Evolutionary conservation across 2,329 filamentous ascomycete genomes (phyloP).

Genomic region (Clonostachys chloroleuca): DNA sequence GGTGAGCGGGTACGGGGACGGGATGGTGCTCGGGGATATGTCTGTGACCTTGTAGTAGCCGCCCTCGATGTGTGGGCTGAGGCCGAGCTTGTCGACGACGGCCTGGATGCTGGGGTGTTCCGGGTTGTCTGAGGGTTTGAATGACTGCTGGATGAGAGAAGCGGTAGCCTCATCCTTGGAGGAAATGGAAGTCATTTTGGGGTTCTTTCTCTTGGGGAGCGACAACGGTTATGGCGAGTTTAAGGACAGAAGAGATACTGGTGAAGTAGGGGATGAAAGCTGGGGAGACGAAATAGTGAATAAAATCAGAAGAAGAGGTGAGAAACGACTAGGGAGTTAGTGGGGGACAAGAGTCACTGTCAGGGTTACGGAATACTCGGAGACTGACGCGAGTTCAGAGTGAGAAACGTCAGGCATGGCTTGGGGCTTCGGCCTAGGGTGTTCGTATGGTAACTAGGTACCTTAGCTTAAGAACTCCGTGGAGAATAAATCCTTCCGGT

Average conservation of each 20-base stretch:
- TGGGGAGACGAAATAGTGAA: not conserved
- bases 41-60: slow-evolving; percentile 63
- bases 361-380: too few species aligned
- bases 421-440: too few species aligned
- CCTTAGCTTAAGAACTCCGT: too few species aligned
- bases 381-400: too few species aligned
- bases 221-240: not conserved
- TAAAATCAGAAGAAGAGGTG: too few species aligned
- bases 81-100: slow-evolving; percentile 29
- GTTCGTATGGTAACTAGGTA: too few species aligned
- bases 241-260: not conserved
- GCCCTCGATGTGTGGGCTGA: slow-evolving; percentile 56
- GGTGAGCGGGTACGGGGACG: slow-evolving; percentile 34
- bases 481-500: too few species aligned
- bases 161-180: not conserved
- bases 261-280: not conserved
- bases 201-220: not conserved
- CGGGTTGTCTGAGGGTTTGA: slow-evolving; percentile 2
- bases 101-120: slow-evolving; percentile 7
- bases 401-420: too few species aligned
- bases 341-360: too few species aligned
- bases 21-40: slow-evolving; percentile 41
- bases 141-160: slow-evolving; percentile 1
- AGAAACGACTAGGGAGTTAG: not conserved
- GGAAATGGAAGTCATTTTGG: not conserved